Evolutionary conservation across 192 early-diverging fungal species (phyloP).

Genomic region (Kappamyces sp.): DNA sequence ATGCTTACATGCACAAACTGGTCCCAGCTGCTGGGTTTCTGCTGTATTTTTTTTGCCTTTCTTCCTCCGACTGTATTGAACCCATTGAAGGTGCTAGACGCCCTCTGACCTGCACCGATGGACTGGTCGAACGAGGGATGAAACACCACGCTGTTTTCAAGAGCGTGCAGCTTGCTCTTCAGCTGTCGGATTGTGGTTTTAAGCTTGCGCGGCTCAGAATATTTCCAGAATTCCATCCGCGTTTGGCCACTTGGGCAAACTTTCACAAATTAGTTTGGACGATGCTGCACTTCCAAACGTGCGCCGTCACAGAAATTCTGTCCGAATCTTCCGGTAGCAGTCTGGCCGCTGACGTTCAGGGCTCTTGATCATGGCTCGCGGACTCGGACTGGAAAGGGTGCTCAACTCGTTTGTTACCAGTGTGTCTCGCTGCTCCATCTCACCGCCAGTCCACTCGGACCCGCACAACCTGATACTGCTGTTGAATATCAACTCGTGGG

Average conservation of each 20-base stretch:
- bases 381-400: constrained; percentile 68
- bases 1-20: too few relatives aligned
- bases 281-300: constrained; percentile 8
- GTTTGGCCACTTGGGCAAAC: background rate
- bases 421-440: background rate
- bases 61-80: too few relatives aligned
- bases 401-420: constrained; percentile 65
- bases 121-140: too few relatives aligned
- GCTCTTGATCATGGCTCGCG: constrained; percentile 69
- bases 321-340: constrained; percentile 2
- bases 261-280: background rate
- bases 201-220: background rate
- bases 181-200: constrained; percentile 9
- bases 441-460: constrained; percentile 35
- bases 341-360: constrained; percentile 53
- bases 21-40: too few relatives aligned
- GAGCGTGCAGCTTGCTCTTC: background rate
- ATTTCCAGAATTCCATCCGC: background rate
- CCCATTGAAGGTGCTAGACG: too few relatives aligned
- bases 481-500: constrained; percentile 54
- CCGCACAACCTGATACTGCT: constrained; percentile 71
- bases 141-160: background rate
- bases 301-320: constrained; percentile 8
- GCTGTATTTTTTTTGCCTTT: too few relatives aligned
- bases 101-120: too few relatives aligned